Percentiles rank a stretch among this genome's conserved stretches.
phyloP scores from a whole-genome alignment of 257 asterid species.

The Solanum sitiens region DNA sequence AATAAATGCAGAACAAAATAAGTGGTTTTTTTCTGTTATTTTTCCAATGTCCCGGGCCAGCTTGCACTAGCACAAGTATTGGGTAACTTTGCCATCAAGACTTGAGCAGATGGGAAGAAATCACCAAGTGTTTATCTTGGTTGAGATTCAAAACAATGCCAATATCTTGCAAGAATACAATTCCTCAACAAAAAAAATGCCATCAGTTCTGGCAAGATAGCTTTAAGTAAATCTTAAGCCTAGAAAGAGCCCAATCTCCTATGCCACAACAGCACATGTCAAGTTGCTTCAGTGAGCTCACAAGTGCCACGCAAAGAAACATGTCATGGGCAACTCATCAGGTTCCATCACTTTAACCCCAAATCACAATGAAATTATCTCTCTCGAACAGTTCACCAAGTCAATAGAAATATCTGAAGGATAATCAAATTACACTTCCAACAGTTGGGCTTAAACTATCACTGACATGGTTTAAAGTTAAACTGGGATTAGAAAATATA shows the following conservation, averaged over 20 bases:
- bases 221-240: background rate
- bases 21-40: background rate
- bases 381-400: background rate
- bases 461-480: background rate
- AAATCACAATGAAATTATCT: background rate
- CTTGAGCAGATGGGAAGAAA: background rate
- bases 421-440: background rate
- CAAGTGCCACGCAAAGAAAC: background rate
- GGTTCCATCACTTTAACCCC: background rate
- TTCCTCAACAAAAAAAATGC: background rate
- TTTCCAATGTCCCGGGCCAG: background rate
- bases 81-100: background rate
- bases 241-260: background rate
- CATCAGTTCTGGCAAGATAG: background rate
- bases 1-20: background rate
- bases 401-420: background rate
- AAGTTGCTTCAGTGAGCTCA: background rate
- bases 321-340: background rate
- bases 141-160: background rate
- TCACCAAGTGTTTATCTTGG: background rate
- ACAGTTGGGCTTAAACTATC: background rate
- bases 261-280: background rate
- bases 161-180: background rate
- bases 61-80: background rate
- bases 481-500: background rate